These are phyloP conservation scores for Diaporthe vaccinii DNA, from an alignment of 2,329 filamentous ascomycete species.

Conservation along the genomic window DNA sequence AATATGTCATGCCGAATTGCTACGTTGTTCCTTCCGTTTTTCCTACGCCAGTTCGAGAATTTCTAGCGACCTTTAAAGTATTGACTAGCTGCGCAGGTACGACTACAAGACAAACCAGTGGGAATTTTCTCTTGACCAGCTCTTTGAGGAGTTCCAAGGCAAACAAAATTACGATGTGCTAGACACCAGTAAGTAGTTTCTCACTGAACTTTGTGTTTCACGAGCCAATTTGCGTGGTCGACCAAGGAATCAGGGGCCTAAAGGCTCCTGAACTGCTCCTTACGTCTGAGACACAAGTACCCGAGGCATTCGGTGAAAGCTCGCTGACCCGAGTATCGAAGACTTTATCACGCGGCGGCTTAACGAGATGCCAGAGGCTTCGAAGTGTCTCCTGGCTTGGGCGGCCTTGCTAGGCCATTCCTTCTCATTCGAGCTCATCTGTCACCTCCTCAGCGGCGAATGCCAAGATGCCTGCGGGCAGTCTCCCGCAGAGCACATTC, in stretches of 20 bases:
- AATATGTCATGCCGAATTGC: neutral
- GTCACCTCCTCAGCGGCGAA: conserved; percentile 81
- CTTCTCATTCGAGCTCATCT: conserved; percentile 87
- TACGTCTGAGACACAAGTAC: neutral
- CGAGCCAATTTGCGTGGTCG: neutral
- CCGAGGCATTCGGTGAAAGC: neutral
- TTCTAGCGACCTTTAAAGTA: neutral
- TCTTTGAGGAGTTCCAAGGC: conserved; percentile 87
- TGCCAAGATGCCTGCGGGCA: conserved; percentile 66
- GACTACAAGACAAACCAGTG: conserved; percentile 86
- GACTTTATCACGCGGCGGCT: conserved; percentile 84
- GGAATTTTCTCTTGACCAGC: conserved; percentile 86
- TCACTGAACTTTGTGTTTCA: no score
- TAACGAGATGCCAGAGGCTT: conserved; percentile 78
- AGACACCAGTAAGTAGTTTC: conserved; percentile 67
- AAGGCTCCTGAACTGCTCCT: no score
- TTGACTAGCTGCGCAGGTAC: conserved; percentile 14
- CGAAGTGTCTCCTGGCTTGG: conserved; percentile 88
- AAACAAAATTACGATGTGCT: conserved; percentile 84
- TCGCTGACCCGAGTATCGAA: neutral
- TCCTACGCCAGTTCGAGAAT: neutral
- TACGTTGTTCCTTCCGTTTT: neutral
- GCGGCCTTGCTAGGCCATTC: conserved; percentile 84
- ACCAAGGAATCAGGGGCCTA: no score
- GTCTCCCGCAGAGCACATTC: conserved; percentile 48